phyloP scores from a whole-genome alignment of 2,329 filamentous ascomycete genomes.

The Ophiostoma sp. region DNA sequence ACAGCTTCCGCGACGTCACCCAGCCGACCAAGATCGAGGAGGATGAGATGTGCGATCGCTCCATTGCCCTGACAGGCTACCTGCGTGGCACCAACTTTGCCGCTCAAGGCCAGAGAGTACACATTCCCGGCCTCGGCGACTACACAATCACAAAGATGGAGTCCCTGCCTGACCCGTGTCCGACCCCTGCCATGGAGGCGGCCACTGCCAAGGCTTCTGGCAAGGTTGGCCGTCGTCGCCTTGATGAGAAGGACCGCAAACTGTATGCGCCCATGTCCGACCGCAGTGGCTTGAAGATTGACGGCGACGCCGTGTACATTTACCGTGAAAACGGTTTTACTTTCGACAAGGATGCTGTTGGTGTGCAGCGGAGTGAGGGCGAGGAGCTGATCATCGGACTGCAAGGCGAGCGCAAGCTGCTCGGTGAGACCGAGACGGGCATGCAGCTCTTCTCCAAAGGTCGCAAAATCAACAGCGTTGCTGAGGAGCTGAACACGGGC shows the following conservation, averaged over 20 bases:
- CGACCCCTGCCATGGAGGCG: constrained; percentile 85
- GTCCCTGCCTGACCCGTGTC: constrained; percentile 85
- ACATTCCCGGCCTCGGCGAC: constrained; percentile 89
- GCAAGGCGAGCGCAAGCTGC: constrained; percentile 72
- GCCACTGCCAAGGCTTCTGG: constrained; percentile 77
- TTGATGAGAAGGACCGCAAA: constrained; percentile 96
- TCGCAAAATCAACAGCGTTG: constrained; percentile 55
- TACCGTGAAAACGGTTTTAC: constrained; percentile 65
- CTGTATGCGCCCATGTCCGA: constrained; percentile 98
- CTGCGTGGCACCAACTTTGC: constrained; percentile 91
- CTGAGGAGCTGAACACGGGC: constrained; percentile 55
- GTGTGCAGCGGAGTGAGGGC: constrained; percentile 77
- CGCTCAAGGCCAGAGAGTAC: constrained; percentile 75
- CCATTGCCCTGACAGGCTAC: constrained; percentile 87
- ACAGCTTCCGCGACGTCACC: constrained; percentile 92
- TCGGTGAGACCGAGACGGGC: constrained; percentile 76
- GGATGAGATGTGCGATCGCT: constrained; percentile 82
- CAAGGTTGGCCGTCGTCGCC: constrained; percentile 64
- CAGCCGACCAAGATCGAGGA: constrained; percentile 87
- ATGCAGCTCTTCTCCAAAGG: constrained; percentile 82
- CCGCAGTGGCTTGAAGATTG: constrained; percentile 89
- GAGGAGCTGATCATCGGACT: constrained; percentile 91
- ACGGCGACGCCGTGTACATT: constrained; percentile 94
- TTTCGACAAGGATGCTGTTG: constrained; percentile 63
- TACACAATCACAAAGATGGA: constrained; percentile 79